Evolutionary conservation across 768 basidiomycete genomes (phyloP), one percentile per base, ranked within the genome.

Genomic region (Lactifluus piperatus): DNA sequence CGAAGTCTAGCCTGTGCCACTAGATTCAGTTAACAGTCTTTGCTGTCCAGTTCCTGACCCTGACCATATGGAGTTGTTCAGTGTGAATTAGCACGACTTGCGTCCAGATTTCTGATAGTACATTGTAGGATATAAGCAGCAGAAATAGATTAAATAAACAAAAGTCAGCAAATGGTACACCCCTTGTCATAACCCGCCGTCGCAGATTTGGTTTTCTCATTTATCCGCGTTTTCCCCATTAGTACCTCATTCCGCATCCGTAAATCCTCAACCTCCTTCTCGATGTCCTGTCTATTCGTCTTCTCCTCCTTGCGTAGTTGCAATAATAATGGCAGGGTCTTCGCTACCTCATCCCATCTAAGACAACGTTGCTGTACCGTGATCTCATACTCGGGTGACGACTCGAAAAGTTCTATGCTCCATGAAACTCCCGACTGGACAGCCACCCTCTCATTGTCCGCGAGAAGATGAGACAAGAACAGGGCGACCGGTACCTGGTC

Each of bases 191-290:
- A 30, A 22, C 7, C 10, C 36, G 22, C 49, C n/a, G 45, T 41
- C 43, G 29, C 16, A 3, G 49, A 34, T 22, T 54, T 50, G 45
- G 43, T 4, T 1, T 26, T 44, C 27, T 27, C 48, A 18, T 45
- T 60, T 26, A 62, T 36, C 27, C 6, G 34, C 16, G 53, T 49
- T 16, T 30, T 53, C 50, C 57, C 64, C 22, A 59, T 46, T 13
- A 64, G 54, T 22, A 64, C 57, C 46, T 64, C 64, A 30, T 63
- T 64, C 36, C 64, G 53, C 64, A 64, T 64, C 30, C 57, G 56
- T 46, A 64, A 30, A 53, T 64, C 64, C 39, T 63, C 62, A 11
- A 64, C 57, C 57, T 64, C 64, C 50, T 54, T 54, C 57, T 63
- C 62, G 18, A 64, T 54, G 13, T 63, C 57, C 30, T 49, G 44